phyloP scores from a whole-genome alignment of 495 filamentous ascomycete species.

The Echria macrotheca region DNA sequence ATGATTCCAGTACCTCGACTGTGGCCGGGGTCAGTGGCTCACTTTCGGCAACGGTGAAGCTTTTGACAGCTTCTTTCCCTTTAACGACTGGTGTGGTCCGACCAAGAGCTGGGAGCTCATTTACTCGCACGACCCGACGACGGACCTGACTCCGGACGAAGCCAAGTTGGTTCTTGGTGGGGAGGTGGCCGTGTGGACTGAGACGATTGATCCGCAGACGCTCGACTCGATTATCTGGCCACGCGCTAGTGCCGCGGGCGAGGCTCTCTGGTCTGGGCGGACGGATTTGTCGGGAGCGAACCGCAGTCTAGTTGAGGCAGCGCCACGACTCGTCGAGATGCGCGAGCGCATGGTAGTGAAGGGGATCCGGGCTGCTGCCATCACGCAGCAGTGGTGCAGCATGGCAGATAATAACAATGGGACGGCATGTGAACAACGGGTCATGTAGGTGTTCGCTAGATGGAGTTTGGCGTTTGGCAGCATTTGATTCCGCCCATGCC shows the following conservation, averaged over 20 bases:
- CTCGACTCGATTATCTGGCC: slow-evolving; percentile 73
- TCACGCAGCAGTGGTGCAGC: slow-evolving; percentile 44
- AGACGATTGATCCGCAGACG: slow-evolving; percentile 66
- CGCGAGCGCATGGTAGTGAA: slow-evolving; percentile 63
- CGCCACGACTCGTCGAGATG: slow-evolving; percentile 61
- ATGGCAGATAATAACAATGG: slow-evolving; percentile 25
- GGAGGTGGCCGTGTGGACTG: slow-evolving; percentile 72
- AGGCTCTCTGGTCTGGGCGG: slow-evolving; percentile 71
- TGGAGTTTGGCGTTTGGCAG: no score
- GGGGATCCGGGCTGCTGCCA: slow-evolving; percentile 56
- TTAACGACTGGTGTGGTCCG: slow-evolving; percentile 70
- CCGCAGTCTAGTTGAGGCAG: slow-evolving; percentile 58
- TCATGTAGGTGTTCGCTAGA: no score
- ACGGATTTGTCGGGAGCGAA: slow-evolving; percentile 55
- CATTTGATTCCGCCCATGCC: no score
- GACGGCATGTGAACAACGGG: slow-evolving; percentile 21
- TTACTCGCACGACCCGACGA: slow-evolving; percentile 68
- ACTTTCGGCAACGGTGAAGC: slow-evolving; percentile 49
- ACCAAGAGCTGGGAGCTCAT: slow-evolving; percentile 71
- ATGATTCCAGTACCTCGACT: slow-evolving; percentile 64
- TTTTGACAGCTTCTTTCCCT: slow-evolving; percentile 53
- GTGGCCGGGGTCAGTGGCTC: slow-evolving; percentile 72
- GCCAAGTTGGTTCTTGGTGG: slow-evolving; percentile 67
- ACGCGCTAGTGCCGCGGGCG: slow-evolving; percentile 62
- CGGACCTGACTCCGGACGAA: slow-evolving; percentile 49